Conservation (phyloP, 805 yeast genomes). For the Pichia sporocuriosa region DNA sequence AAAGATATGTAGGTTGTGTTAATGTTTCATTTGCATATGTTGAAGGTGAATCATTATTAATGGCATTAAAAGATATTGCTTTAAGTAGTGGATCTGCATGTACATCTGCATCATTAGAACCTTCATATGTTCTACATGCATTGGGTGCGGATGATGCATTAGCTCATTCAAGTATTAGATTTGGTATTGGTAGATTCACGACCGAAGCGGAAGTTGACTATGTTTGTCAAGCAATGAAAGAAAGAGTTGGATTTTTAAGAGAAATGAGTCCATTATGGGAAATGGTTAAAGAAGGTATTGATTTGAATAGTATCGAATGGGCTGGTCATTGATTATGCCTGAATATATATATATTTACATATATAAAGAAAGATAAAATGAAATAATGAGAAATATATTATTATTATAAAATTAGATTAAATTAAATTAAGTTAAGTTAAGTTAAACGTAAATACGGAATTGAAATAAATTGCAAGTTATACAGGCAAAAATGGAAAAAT, state of each 20-base stretch:
- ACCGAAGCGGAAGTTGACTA: constrained; percentile 95
- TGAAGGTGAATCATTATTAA: constrained; percentile 94
- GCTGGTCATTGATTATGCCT: constrained; percentile 84
- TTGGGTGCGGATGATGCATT: constrained; percentile 96
- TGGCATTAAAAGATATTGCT: constrained; percentile 97
- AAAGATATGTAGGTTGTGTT: constrained; percentile 88
- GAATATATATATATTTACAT: no score
- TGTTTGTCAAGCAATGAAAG: constrained; percentile 80
- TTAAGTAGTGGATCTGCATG: constrained; percentile 96
- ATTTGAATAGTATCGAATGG: constrained; percentile 91
- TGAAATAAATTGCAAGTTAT: no score
- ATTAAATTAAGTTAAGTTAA: no score
- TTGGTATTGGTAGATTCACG: constrained; percentile 95
- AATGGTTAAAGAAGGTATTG: constrained; percentile 98
- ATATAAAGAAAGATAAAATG: no score
- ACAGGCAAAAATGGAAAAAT: no score
- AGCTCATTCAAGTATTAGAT: constrained; percentile 97
- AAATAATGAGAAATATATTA: no score
- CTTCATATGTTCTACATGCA: constrained; percentile 93
- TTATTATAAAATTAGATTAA: no score
- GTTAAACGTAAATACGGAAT: no score
- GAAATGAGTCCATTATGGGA: constrained; percentile 96
- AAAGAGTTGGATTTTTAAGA: constrained; percentile 85
- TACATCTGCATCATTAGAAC: constrained; percentile 97
- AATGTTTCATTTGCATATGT: constrained; percentile 95